Conservation (phyloP, 257 asterid genomes). For the Parsonsia alboflavescens region DNA sequence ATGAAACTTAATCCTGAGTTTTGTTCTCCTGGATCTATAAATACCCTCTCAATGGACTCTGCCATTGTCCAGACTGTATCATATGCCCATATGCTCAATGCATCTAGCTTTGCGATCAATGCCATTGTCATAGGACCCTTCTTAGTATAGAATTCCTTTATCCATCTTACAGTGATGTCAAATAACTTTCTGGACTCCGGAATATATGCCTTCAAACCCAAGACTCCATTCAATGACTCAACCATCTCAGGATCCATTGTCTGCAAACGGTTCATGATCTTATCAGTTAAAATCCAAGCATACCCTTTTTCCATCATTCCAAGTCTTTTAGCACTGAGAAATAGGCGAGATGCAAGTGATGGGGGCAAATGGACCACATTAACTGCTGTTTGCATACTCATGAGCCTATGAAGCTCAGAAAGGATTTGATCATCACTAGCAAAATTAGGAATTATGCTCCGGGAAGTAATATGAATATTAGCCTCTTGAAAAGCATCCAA, state of each 20-base stretch:
- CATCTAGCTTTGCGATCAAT: slow-evolving; percentile 15
- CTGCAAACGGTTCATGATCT: slow-evolving; percentile 30
- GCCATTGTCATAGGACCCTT: slow-evolving; percentile 11
- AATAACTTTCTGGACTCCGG: slow-evolving; percentile 25
- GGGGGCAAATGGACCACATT: slow-evolving; percentile 36
- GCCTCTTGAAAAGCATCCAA: slow-evolving; percentile 25
- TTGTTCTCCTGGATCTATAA: not conserved
- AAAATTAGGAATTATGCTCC: slow-evolving; percentile 16
- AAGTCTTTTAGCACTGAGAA: slow-evolving; percentile 25
- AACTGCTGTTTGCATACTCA: slow-evolving; percentile 11
- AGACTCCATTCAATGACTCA: slow-evolving; percentile 35
- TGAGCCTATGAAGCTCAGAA: slow-evolving; percentile 24
- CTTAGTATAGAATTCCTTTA: slow-evolving; percentile 19
- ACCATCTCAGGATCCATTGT: slow-evolving; percentile 21
- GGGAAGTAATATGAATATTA: slow-evolving; percentile 11
- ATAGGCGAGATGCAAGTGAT: slow-evolving; percentile 27
- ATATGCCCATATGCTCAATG: slow-evolving; percentile 37
- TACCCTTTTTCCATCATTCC: slow-evolving; percentile 38
- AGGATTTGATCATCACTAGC: slow-evolving; percentile 14
- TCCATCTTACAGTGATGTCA: slow-evolving; percentile 29
- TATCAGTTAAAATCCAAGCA: slow-evolving; percentile 44
- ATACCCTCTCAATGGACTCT: slow-evolving; percentile 26
- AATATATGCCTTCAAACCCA: slow-evolving; percentile 35
- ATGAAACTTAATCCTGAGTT: not conserved
- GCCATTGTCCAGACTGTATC: slow-evolving; percentile 38